Conservation (phyloP, 352 stramenopile genomes). For the Globisporangium irregulare region DNA sequence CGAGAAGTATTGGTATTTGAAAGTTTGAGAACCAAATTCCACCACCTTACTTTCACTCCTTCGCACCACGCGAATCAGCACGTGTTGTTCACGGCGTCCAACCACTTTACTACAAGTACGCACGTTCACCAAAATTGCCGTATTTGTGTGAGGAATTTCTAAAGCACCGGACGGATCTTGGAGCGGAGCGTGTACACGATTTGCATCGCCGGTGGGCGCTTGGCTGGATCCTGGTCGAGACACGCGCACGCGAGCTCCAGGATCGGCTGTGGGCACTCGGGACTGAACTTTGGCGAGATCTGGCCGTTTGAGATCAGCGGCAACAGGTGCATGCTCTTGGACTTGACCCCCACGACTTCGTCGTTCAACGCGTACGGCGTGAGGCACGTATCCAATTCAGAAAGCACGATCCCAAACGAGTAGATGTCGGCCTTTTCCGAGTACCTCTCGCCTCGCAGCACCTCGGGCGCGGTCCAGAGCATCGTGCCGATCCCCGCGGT, state of each 20-base stretch:
- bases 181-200: slow-evolving; percentile 46
- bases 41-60: neutral
- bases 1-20: neutral
- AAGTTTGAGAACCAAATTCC: neutral
- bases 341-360: slow-evolving; percentile 10
- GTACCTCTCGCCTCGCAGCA: slow-evolving; percentile 50
- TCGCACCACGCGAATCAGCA: neutral
- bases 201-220: slow-evolving; percentile 41
- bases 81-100: neutral
- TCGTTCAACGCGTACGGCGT: slow-evolving; percentile 32
- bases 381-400: slow-evolving; percentile 31
- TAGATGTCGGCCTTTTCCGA: slow-evolving; percentile 32
- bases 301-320: slow-evolving; percentile 30
- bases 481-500: slow-evolving; percentile 37
- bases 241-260: slow-evolving; percentile 35
- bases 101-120: neutral
- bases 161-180: slow-evolving; percentile 37
- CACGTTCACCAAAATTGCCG: neutral
- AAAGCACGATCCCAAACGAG: slow-evolving; percentile 34
- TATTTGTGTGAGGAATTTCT: neutral
- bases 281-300: slow-evolving; percentile 33
- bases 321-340: slow-evolving; percentile 28
- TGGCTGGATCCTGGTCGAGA: slow-evolving; percentile 34
- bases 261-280: slow-evolving; percentile 33
- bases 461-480: slow-evolving; percentile 44